Evolutionary conservation across 495 filamentous ascomycete species (phyloP).

Genomic region (Penicillium paradoxum): DNA sequence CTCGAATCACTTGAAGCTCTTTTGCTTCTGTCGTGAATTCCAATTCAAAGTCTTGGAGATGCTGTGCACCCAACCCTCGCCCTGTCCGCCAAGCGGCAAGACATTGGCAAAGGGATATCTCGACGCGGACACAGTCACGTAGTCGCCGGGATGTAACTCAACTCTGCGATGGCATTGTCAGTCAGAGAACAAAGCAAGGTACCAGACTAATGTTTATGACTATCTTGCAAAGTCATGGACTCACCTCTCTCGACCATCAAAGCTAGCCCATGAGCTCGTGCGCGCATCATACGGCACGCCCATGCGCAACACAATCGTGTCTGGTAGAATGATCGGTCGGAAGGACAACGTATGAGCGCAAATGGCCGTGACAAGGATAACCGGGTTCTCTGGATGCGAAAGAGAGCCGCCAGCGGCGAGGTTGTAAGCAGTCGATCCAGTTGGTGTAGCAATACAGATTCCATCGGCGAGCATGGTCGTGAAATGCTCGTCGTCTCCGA

Average conservation of each 20-base stretch:
- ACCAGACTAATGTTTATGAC: neutral
- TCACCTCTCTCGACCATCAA: conserved; percentile 84
- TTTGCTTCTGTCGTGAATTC: conserved; percentile 81
- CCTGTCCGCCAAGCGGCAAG: conserved; percentile 63
- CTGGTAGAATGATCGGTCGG: conserved; percentile 89
- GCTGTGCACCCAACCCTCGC: conserved; percentile 90
- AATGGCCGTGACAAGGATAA: conserved; percentile 92
- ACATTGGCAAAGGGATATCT: conserved; percentile 92
- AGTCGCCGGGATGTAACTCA: conserved; percentile 85
- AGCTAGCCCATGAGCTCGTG: conserved; percentile 90
- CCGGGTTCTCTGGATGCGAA: conserved; percentile 94
- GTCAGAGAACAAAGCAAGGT: neutral
- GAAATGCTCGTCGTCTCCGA: conserved; percentile 94
- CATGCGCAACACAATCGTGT: conserved; percentile 86
- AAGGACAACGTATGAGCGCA: conserved; percentile 96
- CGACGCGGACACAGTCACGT: conserved; percentile 89
- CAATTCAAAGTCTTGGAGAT: conserved; percentile 88
- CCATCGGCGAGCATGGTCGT: conserved; percentile 84
- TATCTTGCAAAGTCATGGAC: neutral
- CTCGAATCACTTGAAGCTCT: conserved; percentile 41
- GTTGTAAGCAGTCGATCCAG: conserved; percentile 94
- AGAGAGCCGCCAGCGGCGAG: conserved; percentile 92
- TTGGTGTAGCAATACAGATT: conserved; percentile 85
- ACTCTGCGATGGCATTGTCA: conserved; percentile 40
- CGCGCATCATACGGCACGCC: conserved; percentile 91